phyloP scores from a whole-genome alignment of 192 early-diverging fungal genomes.

The Thoreauomyces humboldtii region DNA sequence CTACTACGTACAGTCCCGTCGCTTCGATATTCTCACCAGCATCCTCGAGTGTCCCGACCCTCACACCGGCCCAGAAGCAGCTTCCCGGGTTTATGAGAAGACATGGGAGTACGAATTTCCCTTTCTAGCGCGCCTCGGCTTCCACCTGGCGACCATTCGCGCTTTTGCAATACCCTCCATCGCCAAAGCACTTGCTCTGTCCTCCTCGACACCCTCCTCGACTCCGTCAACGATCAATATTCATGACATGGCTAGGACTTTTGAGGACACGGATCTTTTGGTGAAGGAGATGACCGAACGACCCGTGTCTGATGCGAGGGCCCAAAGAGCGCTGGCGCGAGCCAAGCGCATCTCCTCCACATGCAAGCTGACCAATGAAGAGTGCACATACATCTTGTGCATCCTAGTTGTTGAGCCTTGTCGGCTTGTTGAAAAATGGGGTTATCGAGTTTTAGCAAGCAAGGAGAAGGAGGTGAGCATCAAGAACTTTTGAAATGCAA shows the following conservation, averaged over 20 bases:
- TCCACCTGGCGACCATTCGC: conserved; percentile 13
- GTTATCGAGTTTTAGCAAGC: conserved; percentile 11
- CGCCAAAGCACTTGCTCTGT: conserved; percentile 6
- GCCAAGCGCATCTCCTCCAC: neutral
- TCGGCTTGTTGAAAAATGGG: conserved; percentile 24
- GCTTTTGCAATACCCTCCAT: conserved; percentile 25
- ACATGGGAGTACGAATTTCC: conserved; percentile 30
- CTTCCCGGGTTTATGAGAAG: conserved; percentile 17
- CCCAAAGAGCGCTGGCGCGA: conserved; percentile 10
- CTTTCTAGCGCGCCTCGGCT: conserved; percentile 15
- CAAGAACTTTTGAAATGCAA: too few relatives aligned
- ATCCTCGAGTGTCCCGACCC: conserved; percentile 22
- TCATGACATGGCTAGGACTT: neutral
- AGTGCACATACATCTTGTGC: conserved; percentile 18
- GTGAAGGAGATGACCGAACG: conserved; percentile 23
- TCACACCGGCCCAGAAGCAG: neutral
- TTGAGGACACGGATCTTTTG: conserved; percentile 26
- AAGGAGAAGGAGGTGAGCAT: conserved; percentile 26
- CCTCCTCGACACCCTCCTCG: neutral
- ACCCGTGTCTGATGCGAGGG: conserved; percentile 16
- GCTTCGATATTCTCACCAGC: conserved; percentile 13
- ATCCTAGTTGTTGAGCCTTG: conserved; percentile 26
- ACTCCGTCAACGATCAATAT: neutral
- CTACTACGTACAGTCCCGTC: conserved; percentile 14
- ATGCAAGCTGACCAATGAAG: conserved; percentile 20